A percentile compares a stretch with the other conserved stretches of the same genome.
phyloP scores from a whole-genome alignment of 345 rosid genomes.

The Rhodomyrtus tomentosa region DNA sequence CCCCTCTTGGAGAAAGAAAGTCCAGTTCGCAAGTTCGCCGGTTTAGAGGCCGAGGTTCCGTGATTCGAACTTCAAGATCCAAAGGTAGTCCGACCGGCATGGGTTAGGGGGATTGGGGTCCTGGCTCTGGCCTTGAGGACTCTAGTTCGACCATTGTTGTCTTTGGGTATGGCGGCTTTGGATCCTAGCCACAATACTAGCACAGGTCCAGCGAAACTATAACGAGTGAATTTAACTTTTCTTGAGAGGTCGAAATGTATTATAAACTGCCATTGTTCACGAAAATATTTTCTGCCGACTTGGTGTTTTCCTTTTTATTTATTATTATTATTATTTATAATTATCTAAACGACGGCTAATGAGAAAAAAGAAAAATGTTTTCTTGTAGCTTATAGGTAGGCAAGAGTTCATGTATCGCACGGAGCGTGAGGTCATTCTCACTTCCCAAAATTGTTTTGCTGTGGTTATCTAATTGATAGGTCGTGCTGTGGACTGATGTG shows the following conservation, averaged over 20 bases:
- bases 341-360: not conserved
- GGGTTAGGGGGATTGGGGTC: not conserved
- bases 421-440: not conserved
- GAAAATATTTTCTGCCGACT: not conserved
- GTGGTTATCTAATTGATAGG: not conserved
- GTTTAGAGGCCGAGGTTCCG: not conserved
- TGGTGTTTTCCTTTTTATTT: not conserved
- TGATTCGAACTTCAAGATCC: not conserved
- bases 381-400: not conserved
- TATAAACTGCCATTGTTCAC: not conserved
- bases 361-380: not conserved
- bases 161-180: accelerated
- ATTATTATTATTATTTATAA: no score
- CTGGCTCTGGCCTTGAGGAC: not conserved
- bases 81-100: accelerated
- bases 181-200: not conserved
- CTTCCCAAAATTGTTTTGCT: not conserved
- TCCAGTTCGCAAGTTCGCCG: not conserved
- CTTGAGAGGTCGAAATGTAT: not conserved
- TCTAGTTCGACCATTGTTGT: accelerated
- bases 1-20: not conserved
- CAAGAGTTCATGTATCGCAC: not conserved
- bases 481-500: not conserved
- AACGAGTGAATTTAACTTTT: not conserved
- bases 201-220: not conserved